A percentile compares a stretch with the other conserved stretches of the same genome.
Conservation (phyloP, 495 filamentous ascomycete genomes). For the Neurospora cerealis region DNA sequence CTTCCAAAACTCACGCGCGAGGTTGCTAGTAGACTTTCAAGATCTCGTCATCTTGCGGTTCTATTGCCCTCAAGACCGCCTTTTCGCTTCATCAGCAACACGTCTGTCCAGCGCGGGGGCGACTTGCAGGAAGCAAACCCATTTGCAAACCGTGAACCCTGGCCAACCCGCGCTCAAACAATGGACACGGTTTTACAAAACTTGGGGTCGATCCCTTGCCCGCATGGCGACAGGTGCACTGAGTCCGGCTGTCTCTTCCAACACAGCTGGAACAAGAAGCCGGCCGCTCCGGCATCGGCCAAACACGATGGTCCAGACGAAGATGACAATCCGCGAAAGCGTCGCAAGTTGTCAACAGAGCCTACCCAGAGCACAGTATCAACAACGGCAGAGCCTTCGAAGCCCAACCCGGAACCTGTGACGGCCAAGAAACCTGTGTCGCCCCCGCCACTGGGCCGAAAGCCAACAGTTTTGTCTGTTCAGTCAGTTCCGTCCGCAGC, state of each 20-base stretch:
- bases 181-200: slow-evolving; percentile 61
- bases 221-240: slow-evolving; percentile 39
- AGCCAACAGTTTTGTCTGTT: slow-evolving; percentile 1
- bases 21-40: not conserved
- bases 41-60: not conserved
- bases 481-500: not conserved
- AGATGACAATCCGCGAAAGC: slow-evolving; percentile 20
- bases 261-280: slow-evolving; percentile 26
- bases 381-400: not conserved
- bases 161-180: slow-evolving; percentile 5
- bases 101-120: not conserved
- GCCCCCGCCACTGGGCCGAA: slow-evolving; percentile 25
- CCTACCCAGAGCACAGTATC: not conserved
- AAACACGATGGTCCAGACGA: not conserved
- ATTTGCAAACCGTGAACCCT: not conserved
- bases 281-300: not conserved
- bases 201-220: slow-evolving; percentile 58
- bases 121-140: slow-evolving; percentile 1
- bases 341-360: slow-evolving; percentile 15
- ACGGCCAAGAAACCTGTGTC: slow-evolving; percentile 20
- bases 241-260: slow-evolving; percentile 31
- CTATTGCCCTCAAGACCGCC: not conserved
- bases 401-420: not conserved
- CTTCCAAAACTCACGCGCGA: not conserved
- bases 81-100: not conserved